A percentile compares a stretch with the other conserved stretches of the same genome.
Conservation (phyloP, 2,329 filamentous ascomycete species). For the Botrytis pseudocinerea region DNA sequence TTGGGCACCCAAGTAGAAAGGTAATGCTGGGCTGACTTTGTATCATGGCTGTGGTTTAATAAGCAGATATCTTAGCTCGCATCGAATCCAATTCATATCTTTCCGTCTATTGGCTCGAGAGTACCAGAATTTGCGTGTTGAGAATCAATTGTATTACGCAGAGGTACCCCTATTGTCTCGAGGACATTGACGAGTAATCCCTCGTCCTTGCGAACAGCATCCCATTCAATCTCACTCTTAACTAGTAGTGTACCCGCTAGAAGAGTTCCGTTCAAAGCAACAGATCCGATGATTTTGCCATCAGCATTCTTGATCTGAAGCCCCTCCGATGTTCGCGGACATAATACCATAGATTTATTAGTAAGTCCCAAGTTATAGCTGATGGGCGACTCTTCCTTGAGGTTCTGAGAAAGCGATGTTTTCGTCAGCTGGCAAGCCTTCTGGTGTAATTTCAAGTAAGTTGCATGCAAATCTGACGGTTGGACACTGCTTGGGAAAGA, state of each 20-base stretch:
- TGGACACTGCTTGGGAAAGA: conserved; percentile 28
- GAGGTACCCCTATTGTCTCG: conserved; percentile 34
- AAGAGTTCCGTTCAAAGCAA: conserved; percentile 61
- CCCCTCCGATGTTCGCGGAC: conserved; percentile 57
- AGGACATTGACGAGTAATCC: conserved; percentile 47
- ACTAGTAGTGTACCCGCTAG: conserved; percentile 64
- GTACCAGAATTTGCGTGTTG: neutral
- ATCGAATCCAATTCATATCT: conserved; percentile 1
- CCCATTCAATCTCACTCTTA: conserved; percentile 59
- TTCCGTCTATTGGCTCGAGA: neutral
- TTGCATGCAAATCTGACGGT: conserved; percentile 31
- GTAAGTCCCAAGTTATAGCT: conserved; percentile 67
- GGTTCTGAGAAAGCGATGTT: neutral
- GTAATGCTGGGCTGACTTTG: neutral
- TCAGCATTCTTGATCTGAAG: conserved; percentile 31
- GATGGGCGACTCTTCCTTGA: conserved; percentile 46
- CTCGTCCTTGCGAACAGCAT: conserved; percentile 49
- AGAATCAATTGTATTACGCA: neutral
- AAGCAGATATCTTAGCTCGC: neutral
- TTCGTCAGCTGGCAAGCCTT: conserved; percentile 28
- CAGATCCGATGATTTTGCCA: conserved; percentile 35
- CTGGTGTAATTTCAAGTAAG: conserved; percentile 35
- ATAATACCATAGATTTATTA: conserved; percentile 52
- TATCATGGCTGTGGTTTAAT: neutral
- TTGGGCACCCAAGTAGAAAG: neutral